Evolutionary conservation across 768 basidiomycete genomes (phyloP).

Genomic region (Candolleomyces efflorescens): DNA sequence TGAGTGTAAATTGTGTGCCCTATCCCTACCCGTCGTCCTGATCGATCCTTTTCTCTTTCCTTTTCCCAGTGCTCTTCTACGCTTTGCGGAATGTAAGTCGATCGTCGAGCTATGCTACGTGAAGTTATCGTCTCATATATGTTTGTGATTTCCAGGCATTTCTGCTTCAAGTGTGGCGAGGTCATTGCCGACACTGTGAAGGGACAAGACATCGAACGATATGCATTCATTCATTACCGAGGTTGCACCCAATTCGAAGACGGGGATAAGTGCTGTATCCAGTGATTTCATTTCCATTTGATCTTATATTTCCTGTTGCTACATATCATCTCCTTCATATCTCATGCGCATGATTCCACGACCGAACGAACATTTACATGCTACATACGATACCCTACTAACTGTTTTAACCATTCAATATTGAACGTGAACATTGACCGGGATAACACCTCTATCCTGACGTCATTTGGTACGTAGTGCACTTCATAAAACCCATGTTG

Average conservation of each 20-base stretch:
- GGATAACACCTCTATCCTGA: too few relatives aligned
- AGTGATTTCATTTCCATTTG: not conserved
- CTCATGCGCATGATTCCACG: too few relatives aligned
- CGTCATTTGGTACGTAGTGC: too few relatives aligned
- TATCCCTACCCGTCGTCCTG: not conserved
- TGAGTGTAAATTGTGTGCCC: not conserved
- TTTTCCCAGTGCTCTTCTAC: not conserved
- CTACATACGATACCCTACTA: too few relatives aligned
- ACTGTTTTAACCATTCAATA: too few relatives aligned
- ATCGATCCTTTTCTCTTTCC: not conserved
- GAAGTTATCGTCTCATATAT: not conserved
- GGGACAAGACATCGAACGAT: not conserved
- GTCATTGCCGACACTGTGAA: slow-evolving; percentile 1
- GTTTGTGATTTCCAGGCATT: slow-evolving; percentile 2
- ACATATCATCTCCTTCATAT: too few relatives aligned
- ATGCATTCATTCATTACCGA: not conserved
- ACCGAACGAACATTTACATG: too few relatives aligned
- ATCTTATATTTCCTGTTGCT: too few relatives aligned
- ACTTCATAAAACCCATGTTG: too few relatives aligned
- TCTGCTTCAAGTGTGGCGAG: slow-evolving; percentile 7
- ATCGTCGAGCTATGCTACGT: not conserved
- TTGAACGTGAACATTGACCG: too few relatives aligned
- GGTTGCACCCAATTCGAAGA: not conserved
- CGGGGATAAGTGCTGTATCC: not conserved
- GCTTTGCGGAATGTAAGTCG: not conserved